These are phyloP conservation scores for Stemphylium lycopersici DNA, from an alignment of 2,329 filamentous ascomycete genomes.

Conservation along the genomic window DNA sequence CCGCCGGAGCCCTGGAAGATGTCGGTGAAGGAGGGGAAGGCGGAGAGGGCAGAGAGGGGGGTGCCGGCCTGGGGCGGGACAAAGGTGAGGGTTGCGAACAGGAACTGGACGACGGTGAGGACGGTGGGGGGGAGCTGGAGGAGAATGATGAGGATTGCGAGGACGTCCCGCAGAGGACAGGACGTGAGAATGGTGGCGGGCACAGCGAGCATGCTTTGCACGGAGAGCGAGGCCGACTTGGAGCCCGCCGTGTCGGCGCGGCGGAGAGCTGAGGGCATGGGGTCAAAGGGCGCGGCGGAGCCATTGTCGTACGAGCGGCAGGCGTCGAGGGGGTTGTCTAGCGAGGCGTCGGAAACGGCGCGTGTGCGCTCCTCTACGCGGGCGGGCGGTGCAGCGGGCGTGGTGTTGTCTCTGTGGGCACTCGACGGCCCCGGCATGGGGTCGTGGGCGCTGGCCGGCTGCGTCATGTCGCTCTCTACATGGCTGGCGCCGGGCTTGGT, in stretches of 20 bases:
- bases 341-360: conserved; percentile 52
- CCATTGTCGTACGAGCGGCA: conserved; percentile 39
- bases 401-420: conserved; percentile 15
- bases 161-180: conserved; percentile 90
- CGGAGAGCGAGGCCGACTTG: conserved; percentile 70
- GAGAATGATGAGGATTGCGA: conserved; percentile 94
- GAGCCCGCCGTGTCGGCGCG: conserved; percentile 65
- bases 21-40: conserved; percentile 80
- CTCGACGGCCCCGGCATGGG: conserved; percentile 2
- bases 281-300: conserved; percentile 43
- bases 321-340: conserved; percentile 48
- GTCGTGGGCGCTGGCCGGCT: conserved; percentile 33
- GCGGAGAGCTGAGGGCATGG: conserved; percentile 61
- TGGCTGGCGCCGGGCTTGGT: conserved; percentile 49
- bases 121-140: conserved; percentile 90
- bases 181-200: conserved; percentile 86
- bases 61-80: conserved; percentile 78
- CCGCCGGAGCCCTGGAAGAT: conserved; percentile 88
- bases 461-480: conserved; percentile 46
- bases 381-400: conserved; percentile 14
- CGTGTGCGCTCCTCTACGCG: conserved; percentile 44
- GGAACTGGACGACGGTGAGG: conserved; percentile 85
- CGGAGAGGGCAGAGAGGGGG: conserved; percentile 75
- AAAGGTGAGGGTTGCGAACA: conserved; percentile 92
- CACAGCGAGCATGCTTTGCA: conserved; percentile 71